Evolutionary conservation across 2,329 filamentous ascomycete species (phyloP).

Genomic region (Fusarium bactridioides): DNA sequence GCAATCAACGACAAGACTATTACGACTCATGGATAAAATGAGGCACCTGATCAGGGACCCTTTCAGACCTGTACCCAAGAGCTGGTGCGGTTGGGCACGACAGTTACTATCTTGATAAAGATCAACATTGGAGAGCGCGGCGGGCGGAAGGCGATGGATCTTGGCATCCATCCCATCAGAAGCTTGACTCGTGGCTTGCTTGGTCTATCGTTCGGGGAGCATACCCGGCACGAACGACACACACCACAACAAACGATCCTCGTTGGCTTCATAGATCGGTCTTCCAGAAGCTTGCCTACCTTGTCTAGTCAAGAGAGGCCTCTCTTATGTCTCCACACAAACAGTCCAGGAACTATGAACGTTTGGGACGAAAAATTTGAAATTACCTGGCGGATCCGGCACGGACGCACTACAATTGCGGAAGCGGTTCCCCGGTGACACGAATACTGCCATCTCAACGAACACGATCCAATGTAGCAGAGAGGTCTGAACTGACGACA

Average conservation of each 20-base stretch:
- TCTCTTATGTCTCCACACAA: constrained; percentile 31
- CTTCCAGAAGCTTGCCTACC: constrained; percentile 42
- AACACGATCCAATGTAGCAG: constrained; percentile 17
- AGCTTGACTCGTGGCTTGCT: constrained; percentile 35
- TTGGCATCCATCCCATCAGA: constrained; percentile 6
- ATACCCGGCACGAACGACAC: constrained; percentile 32
- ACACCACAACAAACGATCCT: constrained; percentile 22
- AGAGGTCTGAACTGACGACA: constrained; percentile 14
- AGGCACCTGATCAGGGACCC: constrained; percentile 12
- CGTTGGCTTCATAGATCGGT: constrained; percentile 29
- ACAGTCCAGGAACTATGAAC: constrained; percentile 33
- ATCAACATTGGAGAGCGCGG: constrained; percentile 28
- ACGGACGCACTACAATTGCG: constrained; percentile 37
- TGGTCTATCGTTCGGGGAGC: constrained; percentile 30
- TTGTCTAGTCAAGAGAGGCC: constrained; percentile 27
- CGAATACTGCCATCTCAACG: constrained; percentile 32
- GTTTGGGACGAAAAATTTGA: constrained; percentile 40
- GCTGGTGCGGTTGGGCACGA: constrained; percentile 21
- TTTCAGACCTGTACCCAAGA: not conserved
- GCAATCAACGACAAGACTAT: not conserved
- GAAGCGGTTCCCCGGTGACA: constrained; percentile 47
- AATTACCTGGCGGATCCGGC: constrained; percentile 42
- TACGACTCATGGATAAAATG: constrained; percentile 26
- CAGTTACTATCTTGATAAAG: constrained; percentile 23
- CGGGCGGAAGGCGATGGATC: constrained; percentile 22